phyloP scores from a whole-genome alignment of 2,329 filamentous ascomycete species.

The Aureobasidium sp. region DNA sequence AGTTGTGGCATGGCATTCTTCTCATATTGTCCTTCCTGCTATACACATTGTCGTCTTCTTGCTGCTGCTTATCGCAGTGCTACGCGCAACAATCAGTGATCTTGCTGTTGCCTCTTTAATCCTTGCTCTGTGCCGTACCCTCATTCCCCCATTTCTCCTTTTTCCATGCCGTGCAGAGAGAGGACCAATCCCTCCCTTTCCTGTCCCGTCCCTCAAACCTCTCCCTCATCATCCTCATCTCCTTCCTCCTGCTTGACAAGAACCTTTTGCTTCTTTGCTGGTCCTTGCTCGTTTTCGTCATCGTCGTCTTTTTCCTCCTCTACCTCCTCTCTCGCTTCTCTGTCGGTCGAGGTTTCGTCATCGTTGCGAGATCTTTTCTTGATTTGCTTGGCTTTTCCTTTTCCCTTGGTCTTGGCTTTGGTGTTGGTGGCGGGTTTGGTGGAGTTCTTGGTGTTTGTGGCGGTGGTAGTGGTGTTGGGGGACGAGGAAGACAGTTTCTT shows the following conservation, averaged over 20 bases:
- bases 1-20: not conserved
- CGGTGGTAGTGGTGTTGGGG: not conserved
- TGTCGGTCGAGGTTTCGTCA: too few species aligned
- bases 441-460: not conserved
- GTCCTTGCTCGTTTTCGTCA: not conserved
- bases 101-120: not conserved
- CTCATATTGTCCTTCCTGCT: not conserved
- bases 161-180: not conserved
- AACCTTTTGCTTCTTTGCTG: not conserved
- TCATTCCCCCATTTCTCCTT: too few species aligned
- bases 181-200: not conserved
- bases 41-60: not conserved
- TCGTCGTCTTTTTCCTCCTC: not conserved
- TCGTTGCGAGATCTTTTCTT: not conserved
- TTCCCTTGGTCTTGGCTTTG: not conserved
- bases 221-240: not conserved
- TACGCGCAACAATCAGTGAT: not conserved
- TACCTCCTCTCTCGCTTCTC: not conserved
- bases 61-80: not conserved
- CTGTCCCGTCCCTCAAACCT: not conserved
- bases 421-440: too few species aligned
- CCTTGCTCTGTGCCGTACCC: not conserved
- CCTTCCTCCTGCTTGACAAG: not conserved
- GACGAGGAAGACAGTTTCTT: constrained; percentile 10
- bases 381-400: not conserved